Conservation (phyloP, 2,329 filamentous ascomycete genomes). For the Alternaria ethzedia region DNA sequence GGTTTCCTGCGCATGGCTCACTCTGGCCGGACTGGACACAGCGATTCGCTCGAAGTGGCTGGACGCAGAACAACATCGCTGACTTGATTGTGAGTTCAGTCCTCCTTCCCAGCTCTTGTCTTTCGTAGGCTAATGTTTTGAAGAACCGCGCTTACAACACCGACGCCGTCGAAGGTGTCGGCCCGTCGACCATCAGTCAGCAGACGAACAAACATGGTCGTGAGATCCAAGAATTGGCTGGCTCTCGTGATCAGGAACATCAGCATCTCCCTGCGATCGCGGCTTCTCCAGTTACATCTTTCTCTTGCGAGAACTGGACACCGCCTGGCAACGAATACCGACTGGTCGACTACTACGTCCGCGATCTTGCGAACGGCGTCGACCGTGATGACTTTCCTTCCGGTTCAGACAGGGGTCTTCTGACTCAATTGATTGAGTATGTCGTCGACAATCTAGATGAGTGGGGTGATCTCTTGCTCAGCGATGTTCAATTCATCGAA, state of each 20-base stretch:
- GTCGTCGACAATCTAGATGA: neutral
- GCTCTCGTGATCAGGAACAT: neutral
- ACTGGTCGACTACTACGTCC: neutral
- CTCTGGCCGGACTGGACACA: neutral
- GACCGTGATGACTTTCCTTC: neutral
- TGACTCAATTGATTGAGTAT: neutral
- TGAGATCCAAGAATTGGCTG: too few species aligned
- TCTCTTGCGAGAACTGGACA: neutral
- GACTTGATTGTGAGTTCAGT: neutral
- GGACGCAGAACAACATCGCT: neutral
- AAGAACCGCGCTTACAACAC: neutral
- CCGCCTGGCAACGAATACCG: neutral
- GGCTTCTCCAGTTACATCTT: neutral
- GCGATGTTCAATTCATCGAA: neutral
- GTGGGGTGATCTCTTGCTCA: neutral
- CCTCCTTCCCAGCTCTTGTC: rapidly evolving
- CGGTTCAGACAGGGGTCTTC: neutral
- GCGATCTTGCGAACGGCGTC: neutral
- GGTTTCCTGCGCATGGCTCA: neutral
- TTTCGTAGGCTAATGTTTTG: neutral
- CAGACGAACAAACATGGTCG: neutral
- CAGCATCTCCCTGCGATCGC: rapidly evolving
- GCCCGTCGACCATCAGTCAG: neutral
- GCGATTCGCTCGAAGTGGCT: neutral
- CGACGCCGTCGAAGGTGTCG: neutral